Evolutionary conservation across 2,329 filamentous ascomycete species (phyloP).

Genomic region (Monosporascus sp.): DNA sequence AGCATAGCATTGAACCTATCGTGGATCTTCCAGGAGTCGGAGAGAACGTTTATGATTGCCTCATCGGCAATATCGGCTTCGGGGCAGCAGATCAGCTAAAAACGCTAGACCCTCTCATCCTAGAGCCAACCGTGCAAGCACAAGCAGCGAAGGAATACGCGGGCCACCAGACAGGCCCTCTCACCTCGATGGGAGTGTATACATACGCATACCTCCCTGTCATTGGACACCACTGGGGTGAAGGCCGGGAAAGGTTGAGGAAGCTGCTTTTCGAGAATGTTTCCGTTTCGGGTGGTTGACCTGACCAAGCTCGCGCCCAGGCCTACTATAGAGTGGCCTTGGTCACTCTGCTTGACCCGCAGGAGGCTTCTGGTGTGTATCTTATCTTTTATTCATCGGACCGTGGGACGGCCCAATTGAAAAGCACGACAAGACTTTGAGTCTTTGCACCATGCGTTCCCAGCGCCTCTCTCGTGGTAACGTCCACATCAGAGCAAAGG

Average conservation of each 20-base stretch:
- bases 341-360: constrained; percentile 2
- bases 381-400: neutral
- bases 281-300: neutral
- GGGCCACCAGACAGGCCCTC: neutral
- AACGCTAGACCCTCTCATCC: constrained; percentile 4
- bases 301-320: neutral
- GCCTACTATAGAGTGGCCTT: constrained; percentile 4
- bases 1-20: constrained; percentile 27
- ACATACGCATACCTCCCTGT: constrained; percentile 8
- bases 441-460: constrained; percentile 4
- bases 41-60: constrained; percentile 19
- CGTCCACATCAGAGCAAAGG: constrained; percentile 5
- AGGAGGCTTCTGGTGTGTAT: constrained; percentile 4
- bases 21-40: constrained; percentile 18
- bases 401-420: neutral
- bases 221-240: neutral
- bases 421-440: neutral
- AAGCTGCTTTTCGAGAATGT: constrained; percentile 1
- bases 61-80: constrained; percentile 3
- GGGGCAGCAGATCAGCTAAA: constrained; percentile 6
- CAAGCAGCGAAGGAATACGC: constrained; percentile 5
- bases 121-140: constrained; percentile 2
- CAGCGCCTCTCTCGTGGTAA: constrained; percentile 10
- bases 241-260: constrained; percentile 1
- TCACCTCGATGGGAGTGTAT: constrained; percentile 3